Evolutionary conservation across 331 rosid species (phyloP).

Genomic region (Quercus tomentella): DNA sequence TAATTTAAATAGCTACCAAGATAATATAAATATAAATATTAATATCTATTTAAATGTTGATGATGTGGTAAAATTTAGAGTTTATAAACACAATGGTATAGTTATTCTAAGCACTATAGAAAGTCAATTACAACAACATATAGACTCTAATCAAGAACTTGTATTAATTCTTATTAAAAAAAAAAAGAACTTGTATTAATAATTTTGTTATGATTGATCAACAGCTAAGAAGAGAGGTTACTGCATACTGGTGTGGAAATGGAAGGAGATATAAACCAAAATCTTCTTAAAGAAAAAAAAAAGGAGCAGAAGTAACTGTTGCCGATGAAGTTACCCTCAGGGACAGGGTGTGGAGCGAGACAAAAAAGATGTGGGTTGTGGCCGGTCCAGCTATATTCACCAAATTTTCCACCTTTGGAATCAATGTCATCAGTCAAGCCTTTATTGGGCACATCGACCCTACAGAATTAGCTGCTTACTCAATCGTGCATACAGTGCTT

Average conservation of each 20-base stretch:
- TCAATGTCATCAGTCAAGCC: constrained; percentile 44
- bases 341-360: constrained; percentile 39
- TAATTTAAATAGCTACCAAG: no score
- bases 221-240: no score
- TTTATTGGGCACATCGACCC: constrained; percentile 62
- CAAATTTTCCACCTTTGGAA: constrained; percentile 45
- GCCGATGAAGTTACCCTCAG: constrained; percentile 10
- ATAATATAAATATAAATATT: no score
- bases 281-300: constrained; percentile 10
- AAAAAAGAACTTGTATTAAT: no score
- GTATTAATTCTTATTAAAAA: no score
- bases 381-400: constrained; percentile 69
- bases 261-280: constrained; percentile 23
- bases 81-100: no score
- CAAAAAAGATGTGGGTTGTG: constrained; percentile 44
- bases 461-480: constrained; percentile 40
- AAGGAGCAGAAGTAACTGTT: not conserved
- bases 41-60: no score
- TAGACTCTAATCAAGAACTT: no score
- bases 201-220: no score
- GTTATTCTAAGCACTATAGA: no score
- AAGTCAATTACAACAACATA: no score
- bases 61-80: no score
- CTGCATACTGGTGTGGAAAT: not conserved
- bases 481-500: constrained; percentile 42